A percentile compares a stretch with the other conserved stretches of the same genome.
phyloP scores from a whole-genome alignment of 768 basidiomycete genomes.

The Lentinula sp. region DNA sequence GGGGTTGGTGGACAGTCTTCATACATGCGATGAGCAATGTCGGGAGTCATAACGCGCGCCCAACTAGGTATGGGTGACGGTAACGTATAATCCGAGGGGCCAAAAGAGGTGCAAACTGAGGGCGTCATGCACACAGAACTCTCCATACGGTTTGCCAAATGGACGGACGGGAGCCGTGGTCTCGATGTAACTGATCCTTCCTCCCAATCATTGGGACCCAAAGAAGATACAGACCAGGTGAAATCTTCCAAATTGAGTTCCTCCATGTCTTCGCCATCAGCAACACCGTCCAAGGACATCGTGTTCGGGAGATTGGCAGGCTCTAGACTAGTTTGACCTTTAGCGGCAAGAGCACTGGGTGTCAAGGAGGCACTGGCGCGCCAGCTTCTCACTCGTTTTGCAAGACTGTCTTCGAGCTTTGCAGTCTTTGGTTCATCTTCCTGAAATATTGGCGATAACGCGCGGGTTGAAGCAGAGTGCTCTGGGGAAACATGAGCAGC shows the following conservation, averaged over 20 bases:
- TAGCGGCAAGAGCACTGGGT: constrained; percentile 41
- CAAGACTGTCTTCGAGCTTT: constrained; percentile 37
- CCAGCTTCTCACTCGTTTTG: constrained; percentile 61
- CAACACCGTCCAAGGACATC: constrained; percentile 24
- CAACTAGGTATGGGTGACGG: constrained; percentile 27
- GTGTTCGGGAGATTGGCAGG: constrained; percentile 46
- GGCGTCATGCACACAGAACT: constrained; percentile 56
- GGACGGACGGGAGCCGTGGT: constrained; percentile 43
- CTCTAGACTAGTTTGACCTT: constrained; percentile 45
- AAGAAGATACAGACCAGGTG: constrained; percentile 63
- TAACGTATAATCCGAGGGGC: constrained; percentile 43
- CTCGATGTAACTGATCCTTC: constrained; percentile 28
- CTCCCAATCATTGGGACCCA: constrained; percentile 49
- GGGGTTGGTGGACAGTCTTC: constrained; percentile 51
- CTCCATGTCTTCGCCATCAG: constrained; percentile 21
- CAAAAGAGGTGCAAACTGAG: constrained; percentile 50
- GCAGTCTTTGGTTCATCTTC: constrained; percentile 50
- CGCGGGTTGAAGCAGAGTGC: constrained; percentile 19
- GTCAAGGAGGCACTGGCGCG: constrained; percentile 47
- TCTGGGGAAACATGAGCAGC: constrained; percentile 19
- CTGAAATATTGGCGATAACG: constrained; percentile 58
- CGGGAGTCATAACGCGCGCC: constrained; percentile 47
- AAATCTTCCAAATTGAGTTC: constrained; percentile 61
- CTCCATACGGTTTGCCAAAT: constrained; percentile 44
- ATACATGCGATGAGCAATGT: constrained; percentile 49